Percentiles rank a stretch among this genome's conserved stretches.
phyloP scores from a whole-genome alignment of 805 yeast genomes.

The Kuraishia floccosa region DNA sequence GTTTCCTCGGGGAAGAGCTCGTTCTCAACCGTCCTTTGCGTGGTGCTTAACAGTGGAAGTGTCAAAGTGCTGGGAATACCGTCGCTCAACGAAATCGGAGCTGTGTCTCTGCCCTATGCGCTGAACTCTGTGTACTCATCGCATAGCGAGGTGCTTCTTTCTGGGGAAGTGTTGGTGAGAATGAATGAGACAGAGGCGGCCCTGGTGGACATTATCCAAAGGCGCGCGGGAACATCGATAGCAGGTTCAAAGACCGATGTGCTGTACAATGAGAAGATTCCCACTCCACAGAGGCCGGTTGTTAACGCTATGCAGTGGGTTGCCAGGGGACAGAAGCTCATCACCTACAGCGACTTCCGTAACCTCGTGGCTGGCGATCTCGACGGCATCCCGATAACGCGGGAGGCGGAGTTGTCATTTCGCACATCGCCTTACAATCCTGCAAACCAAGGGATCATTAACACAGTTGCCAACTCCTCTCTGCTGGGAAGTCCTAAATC shows the following conservation, averaged over 20 bases:
- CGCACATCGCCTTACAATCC: conserved; percentile 25
- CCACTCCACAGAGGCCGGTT: conserved; percentile 70
- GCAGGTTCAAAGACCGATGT: too few species aligned
- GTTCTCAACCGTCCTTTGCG: conserved; percentile 1
- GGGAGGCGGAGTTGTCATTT: conserved; percentile 51
- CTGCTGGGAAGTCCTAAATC: too few species aligned
- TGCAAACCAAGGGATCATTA: conserved; percentile 10
- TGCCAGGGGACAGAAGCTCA: conserved; percentile 56
- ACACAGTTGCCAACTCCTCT: conserved; percentile 1
- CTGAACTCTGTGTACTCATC: conserved; percentile 26
- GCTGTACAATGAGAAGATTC: conserved; percentile 57
- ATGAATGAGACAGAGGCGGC: conserved; percentile 42
- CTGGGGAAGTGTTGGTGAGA: conserved; percentile 46
- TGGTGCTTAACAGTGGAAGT: conserved; percentile 7
- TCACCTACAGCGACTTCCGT: conserved; percentile 55
- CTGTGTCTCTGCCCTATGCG: conserved; percentile 30
- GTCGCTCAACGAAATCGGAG: conserved; percentile 45
- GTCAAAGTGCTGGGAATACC: conserved; percentile 38
- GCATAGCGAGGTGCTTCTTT: conserved; percentile 29
- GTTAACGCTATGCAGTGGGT: conserved; percentile 78
- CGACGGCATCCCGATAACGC: conserved; percentile 46
- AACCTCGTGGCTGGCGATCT: conserved; percentile 62
- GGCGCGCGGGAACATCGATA: too few species aligned
- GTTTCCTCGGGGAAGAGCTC: conserved; percentile 1
- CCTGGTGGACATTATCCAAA: conserved; percentile 33